Evolutionary conservation across 306 rosid genomes (phyloP), one percentile per base, ranked within the genome.

Genomic region (Cyclanthera cordifolia): DNA sequence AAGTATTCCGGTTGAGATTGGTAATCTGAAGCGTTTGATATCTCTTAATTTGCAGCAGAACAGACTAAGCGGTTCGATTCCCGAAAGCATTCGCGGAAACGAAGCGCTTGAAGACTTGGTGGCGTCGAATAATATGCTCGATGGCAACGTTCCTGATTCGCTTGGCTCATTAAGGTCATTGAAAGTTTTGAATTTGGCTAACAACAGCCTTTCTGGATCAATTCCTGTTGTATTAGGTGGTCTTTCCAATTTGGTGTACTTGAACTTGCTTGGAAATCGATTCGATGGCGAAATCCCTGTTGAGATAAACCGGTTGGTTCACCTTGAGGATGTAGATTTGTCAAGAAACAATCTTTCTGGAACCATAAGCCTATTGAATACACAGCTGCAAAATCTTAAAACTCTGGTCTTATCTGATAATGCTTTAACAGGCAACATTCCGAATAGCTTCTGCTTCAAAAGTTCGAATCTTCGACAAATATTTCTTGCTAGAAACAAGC

Each of bases 311-410:
- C 75, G 60, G 68, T 70, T 89, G 69, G 71, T 71, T 60, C 94
- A 68, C 70, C 82, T 89, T 57, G 82, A 90, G 82, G 77, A 68
- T 68, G 80, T 90, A 37, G 99, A 93, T 78, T 82, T 93, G n/a
- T 93, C 96, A 30, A 74, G 47, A 70, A 90, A 93, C 90, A 80
- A 83, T 67, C 85, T 90, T 30, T 86, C 95, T 53, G 96, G 99
- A 77, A 30, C 78, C 78, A 73, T 90, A 74, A 79, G 71, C 23
- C 74, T 90, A 10, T 76, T 79, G 47, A 81, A 72, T 71, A 32
- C 53, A 49, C 70, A 69, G 65, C 25, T 93, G 41, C 52, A 56
- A 64, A 84, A 75, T 77, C 95, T 93, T 48, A 65, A 69, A 81
- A 50, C 77, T 67, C 56, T 92, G 54, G 95, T 82, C 79, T 74